A percentile compares a stretch with the other conserved stretches of the same genome.
phyloP scores from a whole-genome alignment of 768 basidiomycete genomes.

The Tricholoma matsutake region DNA sequence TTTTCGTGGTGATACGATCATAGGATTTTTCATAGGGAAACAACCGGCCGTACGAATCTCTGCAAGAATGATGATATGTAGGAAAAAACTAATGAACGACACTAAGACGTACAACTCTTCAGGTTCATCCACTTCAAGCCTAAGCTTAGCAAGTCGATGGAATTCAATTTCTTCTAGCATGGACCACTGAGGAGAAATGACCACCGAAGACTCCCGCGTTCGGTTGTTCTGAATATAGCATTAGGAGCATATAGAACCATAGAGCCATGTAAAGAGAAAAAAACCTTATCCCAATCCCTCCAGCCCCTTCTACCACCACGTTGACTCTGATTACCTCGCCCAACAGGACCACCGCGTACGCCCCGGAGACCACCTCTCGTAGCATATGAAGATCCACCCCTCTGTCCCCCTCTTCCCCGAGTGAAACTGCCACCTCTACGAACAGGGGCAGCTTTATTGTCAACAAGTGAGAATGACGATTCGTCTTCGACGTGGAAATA shows the following conservation, averaged over 20 bases:
- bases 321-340: slow-evolving; percentile 40
- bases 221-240: slow-evolving; percentile 59
- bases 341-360: slow-evolving; percentile 44
- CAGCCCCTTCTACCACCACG: slow-evolving; percentile 71
- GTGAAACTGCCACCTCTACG: slow-evolving; percentile 67
- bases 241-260: background rate
- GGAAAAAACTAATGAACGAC: background rate
- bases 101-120: slow-evolving; percentile 72
- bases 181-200: slow-evolving; percentile 89
- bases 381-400: slow-evolving; percentile 43
- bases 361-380: slow-evolving; percentile 45
- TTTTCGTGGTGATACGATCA: slow-evolving; percentile 93
- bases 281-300: slow-evolving; percentile 94
- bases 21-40: slow-evolving; percentile 93
- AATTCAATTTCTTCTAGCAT: slow-evolving; percentile 98
- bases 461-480: slow-evolving; percentile 93
- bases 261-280: slow-evolving; percentile 8
- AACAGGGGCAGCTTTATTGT: slow-evolving; percentile 72
- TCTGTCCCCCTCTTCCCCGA: slow-evolving; percentile 52
- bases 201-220: slow-evolving; percentile 88
- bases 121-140: slow-evolving; percentile 90
- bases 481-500: slow-evolving; percentile 99
- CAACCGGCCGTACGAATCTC: slow-evolving; percentile 85
- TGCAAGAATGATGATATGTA: slow-evolving; percentile 24
- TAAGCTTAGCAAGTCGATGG: slow-evolving; percentile 83